These are phyloP conservation scores for Lojkania enalia DNA, from an alignment of 2,329 filamentous ascomycete genomes.

Conservation along the genomic window DNA sequence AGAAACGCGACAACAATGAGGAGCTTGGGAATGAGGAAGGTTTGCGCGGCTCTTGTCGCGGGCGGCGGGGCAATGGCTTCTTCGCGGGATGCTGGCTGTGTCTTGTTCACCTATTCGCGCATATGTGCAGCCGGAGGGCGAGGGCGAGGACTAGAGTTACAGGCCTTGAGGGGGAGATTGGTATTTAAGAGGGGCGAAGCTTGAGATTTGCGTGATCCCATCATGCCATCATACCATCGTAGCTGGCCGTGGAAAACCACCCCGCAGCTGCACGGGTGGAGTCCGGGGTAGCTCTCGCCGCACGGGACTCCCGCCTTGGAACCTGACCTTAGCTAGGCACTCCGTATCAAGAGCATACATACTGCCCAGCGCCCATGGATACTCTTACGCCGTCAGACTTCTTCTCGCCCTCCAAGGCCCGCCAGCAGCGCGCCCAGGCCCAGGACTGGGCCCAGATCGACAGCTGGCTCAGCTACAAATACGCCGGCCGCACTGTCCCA, in stretches of 20 bases:
- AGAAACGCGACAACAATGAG: slow-evolving; percentile 5
- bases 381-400: slow-evolving; percentile 49
- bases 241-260: too few relatives aligned
- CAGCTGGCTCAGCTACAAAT: slow-evolving; percentile 71
- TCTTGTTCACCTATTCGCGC: too few relatives aligned
- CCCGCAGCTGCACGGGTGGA: not conserved
- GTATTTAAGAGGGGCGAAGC: too few relatives aligned
- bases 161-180: not conserved
- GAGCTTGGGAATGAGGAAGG: slow-evolving; percentile 1
- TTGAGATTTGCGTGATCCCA: too few relatives aligned
- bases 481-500: slow-evolving; percentile 68
- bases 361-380: slow-evolving; percentile 30
- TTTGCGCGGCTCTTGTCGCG: slow-evolving; percentile 1
- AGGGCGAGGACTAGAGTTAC: not conserved
- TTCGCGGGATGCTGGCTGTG: too few relatives aligned
- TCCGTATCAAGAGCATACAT: not conserved
- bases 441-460: slow-evolving; percentile 93
- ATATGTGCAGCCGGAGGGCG: too few relatives aligned
- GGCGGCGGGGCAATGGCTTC: too few relatives aligned
- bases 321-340: not conserved
- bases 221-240: too few relatives aligned
- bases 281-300: slow-evolving; percentile 3
- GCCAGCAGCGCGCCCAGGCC: slow-evolving; percentile 77
- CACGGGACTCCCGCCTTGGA: not conserved
- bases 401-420: slow-evolving; percentile 65